Evolutionary conservation across 805 yeast genomes (phyloP).

Genomic region (Saturnispora sekii): DNA sequence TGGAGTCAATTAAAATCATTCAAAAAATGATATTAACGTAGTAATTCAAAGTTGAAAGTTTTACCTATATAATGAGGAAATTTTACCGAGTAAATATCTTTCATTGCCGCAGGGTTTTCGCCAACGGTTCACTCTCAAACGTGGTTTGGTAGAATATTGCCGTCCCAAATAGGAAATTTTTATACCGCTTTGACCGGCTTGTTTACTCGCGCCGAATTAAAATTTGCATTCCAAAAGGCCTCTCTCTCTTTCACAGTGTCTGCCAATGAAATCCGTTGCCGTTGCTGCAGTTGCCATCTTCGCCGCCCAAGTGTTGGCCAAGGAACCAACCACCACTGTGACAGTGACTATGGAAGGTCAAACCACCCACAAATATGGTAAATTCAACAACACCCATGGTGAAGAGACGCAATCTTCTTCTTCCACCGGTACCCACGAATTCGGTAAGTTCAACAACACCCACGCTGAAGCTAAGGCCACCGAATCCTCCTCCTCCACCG

Average conservation of each 20-base stretch:
- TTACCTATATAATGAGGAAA: too few relatives aligned
- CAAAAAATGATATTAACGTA: too few relatives aligned
- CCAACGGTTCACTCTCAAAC: too few relatives aligned
- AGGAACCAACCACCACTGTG: constrained; percentile 24
- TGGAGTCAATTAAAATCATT: too few relatives aligned
- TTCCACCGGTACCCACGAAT: constrained; percentile 40
- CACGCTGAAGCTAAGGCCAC: constrained; percentile 32
- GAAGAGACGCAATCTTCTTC: constrained; percentile 22
- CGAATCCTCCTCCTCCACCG: constrained; percentile 28
- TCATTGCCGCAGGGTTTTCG: too few relatives aligned
- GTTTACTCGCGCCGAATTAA: constrained; percentile 5
- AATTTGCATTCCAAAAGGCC: not conserved
- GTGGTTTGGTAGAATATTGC: too few relatives aligned
- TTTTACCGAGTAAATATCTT: too few relatives aligned
- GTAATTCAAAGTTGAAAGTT: too few relatives aligned
- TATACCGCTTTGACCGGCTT: not conserved
- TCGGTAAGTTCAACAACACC: constrained; percentile 46
- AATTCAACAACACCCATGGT: constrained; percentile 39
- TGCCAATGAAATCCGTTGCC: constrained; percentile 29
- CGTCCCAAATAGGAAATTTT: not conserved
- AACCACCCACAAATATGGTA: constrained; percentile 36
- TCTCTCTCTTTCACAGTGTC: not conserved
- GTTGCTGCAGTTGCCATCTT: constrained; percentile 26
- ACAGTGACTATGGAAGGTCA: constrained; percentile 27
- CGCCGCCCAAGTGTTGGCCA: constrained; percentile 24